Percentiles rank a stretch among this genome's conserved stretches.
Conservation (phyloP, 2,329 filamentous ascomycete genomes). For the Gnomoniopsis sp. region DNA sequence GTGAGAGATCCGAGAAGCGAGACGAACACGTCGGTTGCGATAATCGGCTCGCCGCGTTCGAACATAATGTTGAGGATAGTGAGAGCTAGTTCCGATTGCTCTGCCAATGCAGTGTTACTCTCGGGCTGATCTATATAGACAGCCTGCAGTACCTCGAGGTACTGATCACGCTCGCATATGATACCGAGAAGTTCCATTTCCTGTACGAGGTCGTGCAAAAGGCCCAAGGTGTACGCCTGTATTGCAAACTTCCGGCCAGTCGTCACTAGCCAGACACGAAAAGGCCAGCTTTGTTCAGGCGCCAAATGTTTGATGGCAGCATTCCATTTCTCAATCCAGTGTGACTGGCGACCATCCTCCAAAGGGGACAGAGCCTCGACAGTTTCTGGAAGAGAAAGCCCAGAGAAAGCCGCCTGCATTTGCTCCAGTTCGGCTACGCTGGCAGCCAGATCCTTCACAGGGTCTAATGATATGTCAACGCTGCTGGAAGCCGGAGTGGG, state of each 20-base stretch:
- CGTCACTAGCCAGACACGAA: slow-evolving; percentile 29
- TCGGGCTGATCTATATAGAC: slow-evolving; percentile 29
- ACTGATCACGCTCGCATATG: slow-evolving; percentile 31
- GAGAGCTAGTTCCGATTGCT: slow-evolving; percentile 37
- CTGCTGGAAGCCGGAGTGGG: slow-evolving; percentile 3
- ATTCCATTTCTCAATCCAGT: slow-evolving; percentile 17
- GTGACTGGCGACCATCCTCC: slow-evolving; percentile 4
- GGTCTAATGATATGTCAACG: slow-evolving; percentile 17
- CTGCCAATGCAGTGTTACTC: slow-evolving; percentile 21
- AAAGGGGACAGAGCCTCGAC: slow-evolving; percentile 6
- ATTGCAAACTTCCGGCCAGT: slow-evolving; percentile 22
- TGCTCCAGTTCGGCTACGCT: slow-evolving; percentile 10
- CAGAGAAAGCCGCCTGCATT: slow-evolving; percentile 7
- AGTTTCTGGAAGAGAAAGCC: slow-evolving; percentile 1
- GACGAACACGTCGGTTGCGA: slow-evolving; percentile 46
- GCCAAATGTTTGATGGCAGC: slow-evolving; percentile 26
- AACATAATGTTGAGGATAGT: slow-evolving; percentile 42
- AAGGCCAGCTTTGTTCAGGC: slow-evolving; percentile 30
- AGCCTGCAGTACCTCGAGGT: slow-evolving; percentile 35
- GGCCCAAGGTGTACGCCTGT: slow-evolving; percentile 13
- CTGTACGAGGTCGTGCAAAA: slow-evolving; percentile 28
- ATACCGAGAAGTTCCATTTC: slow-evolving; percentile 38
- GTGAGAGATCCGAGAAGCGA: slow-evolving; percentile 42
- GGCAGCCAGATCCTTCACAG: slow-evolving; percentile 4
- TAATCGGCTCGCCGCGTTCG: slow-evolving; percentile 40